Conservation (phyloP, 192 early-diverging fungal genomes). For the Linnemannia zychae region DNA sequence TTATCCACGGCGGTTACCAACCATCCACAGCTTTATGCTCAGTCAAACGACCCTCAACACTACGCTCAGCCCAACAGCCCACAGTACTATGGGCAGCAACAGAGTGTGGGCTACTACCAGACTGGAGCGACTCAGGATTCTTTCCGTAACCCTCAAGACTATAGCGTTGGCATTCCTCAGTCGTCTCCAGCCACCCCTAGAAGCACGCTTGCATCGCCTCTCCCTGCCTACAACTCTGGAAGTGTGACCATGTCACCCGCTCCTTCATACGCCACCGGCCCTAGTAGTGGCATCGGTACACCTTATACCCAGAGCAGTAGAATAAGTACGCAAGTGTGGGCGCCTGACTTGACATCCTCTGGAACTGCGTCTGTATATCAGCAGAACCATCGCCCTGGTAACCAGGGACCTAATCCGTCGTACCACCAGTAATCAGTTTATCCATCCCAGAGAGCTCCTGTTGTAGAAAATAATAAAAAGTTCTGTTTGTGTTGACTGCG, state of each 20-base stretch:
- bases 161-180: not conserved
- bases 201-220: not conserved
- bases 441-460: not conserved
- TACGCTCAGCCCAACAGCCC: not conserved
- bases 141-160: not conserved
- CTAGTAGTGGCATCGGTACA: not conserved
- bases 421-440: not conserved
- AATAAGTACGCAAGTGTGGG: not conserved
- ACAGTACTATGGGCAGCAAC: not conserved
- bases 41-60: no score
- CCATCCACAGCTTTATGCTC: no score
- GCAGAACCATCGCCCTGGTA: not conserved
- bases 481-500: not conserved
- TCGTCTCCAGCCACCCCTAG: not conserved
- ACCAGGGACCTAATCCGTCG: not conserved
- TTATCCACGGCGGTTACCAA: not conserved
- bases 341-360: not conserved
- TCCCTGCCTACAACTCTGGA: not conserved
- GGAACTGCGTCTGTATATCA: not conserved
- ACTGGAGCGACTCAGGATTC: not conserved
- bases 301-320: not conserved
- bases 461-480: no score
- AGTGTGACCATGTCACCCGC: not conserved
- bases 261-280: not conserved
- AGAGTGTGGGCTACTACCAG: not conserved